These are phyloP conservation scores for Deinandra increscens DNA, from an alignment of 129 eudicot species.

Conservation along the genomic window DNA sequence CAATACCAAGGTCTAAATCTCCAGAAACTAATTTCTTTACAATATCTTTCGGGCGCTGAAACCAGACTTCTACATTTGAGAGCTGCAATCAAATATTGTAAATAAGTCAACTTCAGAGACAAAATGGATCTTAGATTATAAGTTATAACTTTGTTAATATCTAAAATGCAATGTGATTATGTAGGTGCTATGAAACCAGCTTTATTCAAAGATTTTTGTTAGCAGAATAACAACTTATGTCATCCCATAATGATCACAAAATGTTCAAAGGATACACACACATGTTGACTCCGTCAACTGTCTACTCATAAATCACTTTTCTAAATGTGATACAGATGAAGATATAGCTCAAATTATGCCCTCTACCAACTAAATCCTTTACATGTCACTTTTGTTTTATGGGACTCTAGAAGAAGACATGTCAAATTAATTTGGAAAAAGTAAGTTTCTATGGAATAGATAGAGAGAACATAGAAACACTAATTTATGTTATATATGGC, in stretches of 20 bases:
- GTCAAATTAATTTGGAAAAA: neutral
- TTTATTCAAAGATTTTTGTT: neutral
- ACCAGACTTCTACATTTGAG: conserved; percentile 86
- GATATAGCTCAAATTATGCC: conserved; percentile 2
- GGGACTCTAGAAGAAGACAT: conserved; percentile 3
- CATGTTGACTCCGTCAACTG: neutral
- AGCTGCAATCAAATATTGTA: conserved; percentile 51
- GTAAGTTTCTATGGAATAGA: neutral
- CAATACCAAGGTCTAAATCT: conserved; percentile 93
- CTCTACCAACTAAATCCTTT: conserved; percentile 4
- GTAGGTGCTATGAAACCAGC: conserved; percentile 9
- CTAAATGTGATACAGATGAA: neutral
- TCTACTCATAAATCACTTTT: neutral
- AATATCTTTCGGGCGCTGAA: conserved; percentile 86
- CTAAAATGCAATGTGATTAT: conserved; percentile 14
- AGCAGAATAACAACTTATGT: neutral
- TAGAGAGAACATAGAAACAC: neutral
- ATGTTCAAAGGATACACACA: neutral
- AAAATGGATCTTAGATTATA: neutral
- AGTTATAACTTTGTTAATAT: neutral
- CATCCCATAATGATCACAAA: conserved; percentile 3
- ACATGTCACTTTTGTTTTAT: neutral
- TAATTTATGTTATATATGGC: neutral
- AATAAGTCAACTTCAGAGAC: conserved; percentile 10
- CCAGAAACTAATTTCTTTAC: conserved; percentile 87